These are phyloP conservation scores for Cynanchum wilfordii DNA, from an alignment of 257 asterid genomes.

Conservation along the genomic window DNA sequence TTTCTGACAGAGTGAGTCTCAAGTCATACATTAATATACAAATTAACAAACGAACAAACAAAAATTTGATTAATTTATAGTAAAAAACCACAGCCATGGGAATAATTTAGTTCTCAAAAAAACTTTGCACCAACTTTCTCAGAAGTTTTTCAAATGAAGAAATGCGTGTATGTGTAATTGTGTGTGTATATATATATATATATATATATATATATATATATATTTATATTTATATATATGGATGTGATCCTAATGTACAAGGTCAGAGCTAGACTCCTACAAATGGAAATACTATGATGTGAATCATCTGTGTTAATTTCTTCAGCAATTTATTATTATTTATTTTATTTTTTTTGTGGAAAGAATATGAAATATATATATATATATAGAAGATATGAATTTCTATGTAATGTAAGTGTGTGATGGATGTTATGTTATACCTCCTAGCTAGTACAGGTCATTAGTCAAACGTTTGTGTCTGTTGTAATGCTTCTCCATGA, in stretches of 20 bases:
- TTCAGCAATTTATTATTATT: not conserved
- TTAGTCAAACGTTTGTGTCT: constrained; percentile 63
- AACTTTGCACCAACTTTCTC: not conserved
- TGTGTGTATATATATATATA: too few relatives aligned
- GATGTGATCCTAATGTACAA: not conserved
- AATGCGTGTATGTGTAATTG: too few relatives aligned
- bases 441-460: constrained; percentile 35
- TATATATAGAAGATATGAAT: too few relatives aligned
- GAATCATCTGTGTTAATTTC: not conserved
- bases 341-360: not conserved
- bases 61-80: too few relatives aligned
- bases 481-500: constrained; percentile 80
- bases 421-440: not conserved
- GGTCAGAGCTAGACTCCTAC: not conserved
- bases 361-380: not conserved
- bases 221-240: too few relatives aligned
- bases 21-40: too few relatives aligned
- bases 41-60: too few relatives aligned
- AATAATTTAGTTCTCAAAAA: not conserved
- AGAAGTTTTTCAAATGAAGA: not conserved
- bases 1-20: too few relatives aligned
- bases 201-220: too few relatives aligned
- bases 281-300: not conserved
- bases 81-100: not conserved
- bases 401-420: not conserved